Conservation (phyloP, 805 yeast genomes). For the Kregervanrija fluxuum region DNA sequence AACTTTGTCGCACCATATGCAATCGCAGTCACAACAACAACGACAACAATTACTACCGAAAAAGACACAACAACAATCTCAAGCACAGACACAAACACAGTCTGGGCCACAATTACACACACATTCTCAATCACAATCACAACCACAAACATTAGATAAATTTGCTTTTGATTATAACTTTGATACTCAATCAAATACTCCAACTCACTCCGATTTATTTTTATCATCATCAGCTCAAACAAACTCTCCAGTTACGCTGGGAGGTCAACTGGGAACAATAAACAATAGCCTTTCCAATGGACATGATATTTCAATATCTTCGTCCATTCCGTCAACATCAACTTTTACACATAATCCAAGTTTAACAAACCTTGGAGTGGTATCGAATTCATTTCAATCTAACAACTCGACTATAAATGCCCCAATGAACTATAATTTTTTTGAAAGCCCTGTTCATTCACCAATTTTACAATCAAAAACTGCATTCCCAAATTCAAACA, state of each 20-base stretch:
- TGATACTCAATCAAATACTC: constrained; percentile 6
- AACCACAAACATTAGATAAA: neutral
- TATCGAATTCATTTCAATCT: no score
- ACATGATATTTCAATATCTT: no score
- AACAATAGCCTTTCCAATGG: no score
- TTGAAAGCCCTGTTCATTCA: constrained; percentile 20
- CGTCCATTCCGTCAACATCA: no score
- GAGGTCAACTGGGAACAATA: neutral
- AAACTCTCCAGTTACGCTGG: constrained; percentile 6
- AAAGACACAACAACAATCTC: neutral
- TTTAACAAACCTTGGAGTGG: no score
- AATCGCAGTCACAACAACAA: neutral
- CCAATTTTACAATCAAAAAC: constrained; percentile 8
- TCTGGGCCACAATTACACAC: neutral
- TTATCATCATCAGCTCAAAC: constrained; percentile 9
- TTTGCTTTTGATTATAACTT: constrained; percentile 1
- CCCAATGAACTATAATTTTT: constrained; percentile 4
- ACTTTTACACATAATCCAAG: no score
- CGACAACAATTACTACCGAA: neutral
- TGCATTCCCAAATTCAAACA: constrained; percentile 2
- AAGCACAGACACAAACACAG: neutral
- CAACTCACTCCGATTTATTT: constrained; percentile 11
- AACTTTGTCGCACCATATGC: neutral
- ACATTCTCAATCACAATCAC: neutral
- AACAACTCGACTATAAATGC: no score